Percentiles rank a stretch among this genome's conserved stretches.
Evolutionary conservation across 306 rosid species (phyloP).

Genomic region (Urtica urens): DNA sequence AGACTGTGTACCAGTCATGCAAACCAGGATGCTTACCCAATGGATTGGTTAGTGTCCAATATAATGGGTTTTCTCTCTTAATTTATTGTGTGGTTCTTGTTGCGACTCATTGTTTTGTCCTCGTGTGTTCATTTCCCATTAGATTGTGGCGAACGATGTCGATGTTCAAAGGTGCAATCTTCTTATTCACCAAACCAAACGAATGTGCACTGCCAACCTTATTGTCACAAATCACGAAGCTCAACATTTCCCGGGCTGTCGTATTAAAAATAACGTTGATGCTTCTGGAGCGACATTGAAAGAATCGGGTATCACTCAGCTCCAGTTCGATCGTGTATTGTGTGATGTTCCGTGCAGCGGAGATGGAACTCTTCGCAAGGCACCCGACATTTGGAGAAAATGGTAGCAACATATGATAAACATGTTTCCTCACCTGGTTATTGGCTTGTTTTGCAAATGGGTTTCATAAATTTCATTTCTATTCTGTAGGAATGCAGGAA

Average conservation of each 20-base stretch:
- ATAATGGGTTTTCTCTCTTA: too few relatives aligned
- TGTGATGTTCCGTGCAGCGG: constrained; percentile 99
- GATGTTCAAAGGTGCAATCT: constrained; percentile 98
- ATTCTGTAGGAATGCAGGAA: constrained; percentile 64
- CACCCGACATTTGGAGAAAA: constrained; percentile 99
- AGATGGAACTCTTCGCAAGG: constrained; percentile 99
- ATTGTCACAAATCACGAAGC: constrained; percentile 98
- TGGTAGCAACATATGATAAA: too few relatives aligned
- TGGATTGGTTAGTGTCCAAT: constrained; percentile 76
- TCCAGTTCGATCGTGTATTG: constrained; percentile 79
- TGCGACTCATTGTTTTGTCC: constrained; percentile 10
- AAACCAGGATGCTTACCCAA: constrained; percentile 63
- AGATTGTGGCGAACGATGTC: constrained; percentile 96
- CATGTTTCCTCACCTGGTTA: constrained; percentile 12
- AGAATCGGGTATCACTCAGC: constrained; percentile 37
- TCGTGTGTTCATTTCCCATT: constrained; percentile 7
- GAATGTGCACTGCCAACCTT: constrained; percentile 97
- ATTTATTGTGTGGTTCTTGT: constrained; percentile 2
- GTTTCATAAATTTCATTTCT: constrained; percentile 11
- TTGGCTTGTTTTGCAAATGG: constrained; percentile 1
- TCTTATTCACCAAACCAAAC: constrained; percentile 96
- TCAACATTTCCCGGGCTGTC: constrained; percentile 95
- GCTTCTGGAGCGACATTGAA: constrained; percentile 21
- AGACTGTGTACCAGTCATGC: constrained; percentile 65
- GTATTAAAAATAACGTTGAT: constrained; percentile 29